These are phyloP conservation scores for Phellopilus nigrolimitatus DNA, from an alignment of 1,284 basidiomycete genomes.

Conservation along the genomic window DNA sequence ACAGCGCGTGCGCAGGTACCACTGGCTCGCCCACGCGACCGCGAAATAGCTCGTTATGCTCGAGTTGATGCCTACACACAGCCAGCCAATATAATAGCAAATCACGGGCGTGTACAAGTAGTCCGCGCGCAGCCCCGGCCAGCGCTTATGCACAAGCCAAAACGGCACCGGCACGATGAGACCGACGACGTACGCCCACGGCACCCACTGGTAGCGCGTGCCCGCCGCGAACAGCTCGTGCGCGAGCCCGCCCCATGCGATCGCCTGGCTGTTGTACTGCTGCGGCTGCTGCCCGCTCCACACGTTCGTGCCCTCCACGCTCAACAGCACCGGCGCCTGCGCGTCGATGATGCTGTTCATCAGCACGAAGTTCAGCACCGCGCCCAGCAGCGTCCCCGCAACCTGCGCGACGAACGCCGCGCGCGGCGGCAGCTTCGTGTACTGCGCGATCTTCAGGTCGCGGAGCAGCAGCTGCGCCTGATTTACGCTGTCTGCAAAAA, in stretches of 20 bases:
- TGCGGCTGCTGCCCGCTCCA: slow-evolving; percentile 29
- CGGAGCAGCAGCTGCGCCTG: slow-evolving; percentile 40
- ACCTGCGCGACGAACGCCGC: slow-evolving; percentile 29
- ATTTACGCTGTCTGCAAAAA: slow-evolving; percentile 34
- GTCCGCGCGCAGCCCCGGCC: slow-evolving; percentile 19
- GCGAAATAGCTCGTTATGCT: slow-evolving; percentile 46
- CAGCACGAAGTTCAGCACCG: slow-evolving; percentile 22
- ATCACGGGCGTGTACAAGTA: slow-evolving; percentile 16
- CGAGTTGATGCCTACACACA: slow-evolving; percentile 51
- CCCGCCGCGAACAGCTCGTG: slow-evolving; percentile 24
- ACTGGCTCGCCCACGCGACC: slow-evolving; percentile 53
- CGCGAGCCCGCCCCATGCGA: slow-evolving; percentile 27
- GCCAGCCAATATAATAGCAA: slow-evolving; percentile 35
- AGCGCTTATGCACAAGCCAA: slow-evolving; percentile 26
- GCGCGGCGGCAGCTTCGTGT: slow-evolving; percentile 25
- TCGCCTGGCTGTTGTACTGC: slow-evolving; percentile 27
- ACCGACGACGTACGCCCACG: slow-evolving; percentile 24
- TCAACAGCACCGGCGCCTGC: slow-evolving; percentile 25
- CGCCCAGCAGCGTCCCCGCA: slow-evolving; percentile 17
- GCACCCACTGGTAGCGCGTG: slow-evolving; percentile 23
- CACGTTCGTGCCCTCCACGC: slow-evolving; percentile 25
- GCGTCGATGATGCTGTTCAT: slow-evolving; percentile 26
- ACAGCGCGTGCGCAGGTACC: slow-evolving; percentile 40
- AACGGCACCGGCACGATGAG: slow-evolving; percentile 28
- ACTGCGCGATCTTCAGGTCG: slow-evolving; percentile 39